phyloP scores from a whole-genome alignment of 371 early-diverging fungal genomes.

The Mortierella sp. region DNA sequence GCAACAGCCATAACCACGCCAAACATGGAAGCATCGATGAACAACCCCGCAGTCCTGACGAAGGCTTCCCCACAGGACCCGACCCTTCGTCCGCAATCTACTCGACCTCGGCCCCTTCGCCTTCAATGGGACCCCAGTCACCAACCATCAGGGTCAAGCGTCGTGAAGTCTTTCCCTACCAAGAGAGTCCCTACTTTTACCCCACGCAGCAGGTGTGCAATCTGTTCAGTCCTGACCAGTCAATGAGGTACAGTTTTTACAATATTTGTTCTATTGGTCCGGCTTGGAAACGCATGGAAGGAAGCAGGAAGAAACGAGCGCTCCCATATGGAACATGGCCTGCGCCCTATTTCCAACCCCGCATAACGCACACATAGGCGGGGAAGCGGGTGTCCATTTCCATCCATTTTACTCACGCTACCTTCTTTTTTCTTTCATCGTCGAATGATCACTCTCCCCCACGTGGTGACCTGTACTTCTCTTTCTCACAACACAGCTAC shows the following conservation, averaged over 20 bases:
- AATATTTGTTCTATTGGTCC: background rate
- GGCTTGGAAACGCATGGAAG: background rate
- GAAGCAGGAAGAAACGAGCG: background rate
- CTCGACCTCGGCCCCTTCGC: constrained; percentile 53
- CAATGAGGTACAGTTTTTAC: constrained; percentile 62
- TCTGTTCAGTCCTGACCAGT: constrained; percentile 72
- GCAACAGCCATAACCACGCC: constrained; percentile 8
- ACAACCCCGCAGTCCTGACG: constrained; percentile 24
- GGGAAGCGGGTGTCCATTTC: background rate
- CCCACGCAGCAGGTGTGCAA: constrained; percentile 75
- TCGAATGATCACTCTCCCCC: background rate
- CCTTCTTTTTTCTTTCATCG: background rate
- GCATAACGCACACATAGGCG: background rate
- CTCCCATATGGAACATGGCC: background rate
- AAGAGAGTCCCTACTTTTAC: constrained; percentile 73
- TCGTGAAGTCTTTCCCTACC: constrained; percentile 44
- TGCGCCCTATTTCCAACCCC: constrained; percentile 11
- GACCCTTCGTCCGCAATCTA: constrained; percentile 29
- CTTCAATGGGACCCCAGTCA: constrained; percentile 27
- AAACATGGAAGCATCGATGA: constrained; percentile 37
- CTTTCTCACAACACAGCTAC: constrained; percentile 30
- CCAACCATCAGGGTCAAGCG: constrained; percentile 37
- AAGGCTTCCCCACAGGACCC: constrained; percentile 24
- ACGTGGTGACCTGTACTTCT: constrained; percentile 4
- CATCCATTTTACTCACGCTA: background rate